phyloP scores from a whole-genome alignment of 805 yeast species.

The Limtongia smithiae region DNA sequence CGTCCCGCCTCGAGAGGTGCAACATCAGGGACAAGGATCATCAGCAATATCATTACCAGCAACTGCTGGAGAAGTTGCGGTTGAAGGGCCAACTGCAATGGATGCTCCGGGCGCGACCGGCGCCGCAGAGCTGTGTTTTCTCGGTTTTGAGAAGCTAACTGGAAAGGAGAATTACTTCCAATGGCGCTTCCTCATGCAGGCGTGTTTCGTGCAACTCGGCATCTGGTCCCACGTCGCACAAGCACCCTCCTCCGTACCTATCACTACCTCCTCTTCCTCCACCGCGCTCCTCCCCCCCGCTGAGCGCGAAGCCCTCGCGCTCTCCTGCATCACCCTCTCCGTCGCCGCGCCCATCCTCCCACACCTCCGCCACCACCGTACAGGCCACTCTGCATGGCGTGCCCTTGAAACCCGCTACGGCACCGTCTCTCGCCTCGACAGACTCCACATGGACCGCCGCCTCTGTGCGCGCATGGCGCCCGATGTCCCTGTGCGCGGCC shows the following conservation, averaged over 20 bases:
- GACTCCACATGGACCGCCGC: constrained; percentile 10
- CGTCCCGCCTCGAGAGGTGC: neutral
- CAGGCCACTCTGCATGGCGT: constrained; percentile 9
- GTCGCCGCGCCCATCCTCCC: constrained; percentile 4
- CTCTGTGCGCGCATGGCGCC: constrained; percentile 3
- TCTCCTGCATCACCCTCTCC: constrained; percentile 9
- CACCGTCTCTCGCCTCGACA: constrained; percentile 9
- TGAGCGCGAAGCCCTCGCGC: constrained; percentile 7
- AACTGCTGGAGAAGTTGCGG: neutral
- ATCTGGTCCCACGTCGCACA: constrained; percentile 8
- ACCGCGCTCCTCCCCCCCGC: neutral
- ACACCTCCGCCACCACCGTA: neutral
- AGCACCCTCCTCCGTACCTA: neutral
- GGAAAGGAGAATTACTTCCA: constrained; percentile 8
- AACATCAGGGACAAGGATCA: too few species aligned
- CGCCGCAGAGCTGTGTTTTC: constrained; percentile 4
- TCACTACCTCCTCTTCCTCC: neutral
- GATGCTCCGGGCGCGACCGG: neutral
- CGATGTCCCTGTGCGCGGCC: neutral
- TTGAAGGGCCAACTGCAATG: neutral
- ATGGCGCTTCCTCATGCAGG: constrained; percentile 15
- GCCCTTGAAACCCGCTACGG: constrained; percentile 9
- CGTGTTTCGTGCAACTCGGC: constrained; percentile 5
- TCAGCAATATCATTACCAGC: too few species aligned
- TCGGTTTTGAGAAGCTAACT: constrained; percentile 16